phyloP scores from a whole-genome alignment of 257 asterid genomes.

The Fraxinus americana region DNA sequence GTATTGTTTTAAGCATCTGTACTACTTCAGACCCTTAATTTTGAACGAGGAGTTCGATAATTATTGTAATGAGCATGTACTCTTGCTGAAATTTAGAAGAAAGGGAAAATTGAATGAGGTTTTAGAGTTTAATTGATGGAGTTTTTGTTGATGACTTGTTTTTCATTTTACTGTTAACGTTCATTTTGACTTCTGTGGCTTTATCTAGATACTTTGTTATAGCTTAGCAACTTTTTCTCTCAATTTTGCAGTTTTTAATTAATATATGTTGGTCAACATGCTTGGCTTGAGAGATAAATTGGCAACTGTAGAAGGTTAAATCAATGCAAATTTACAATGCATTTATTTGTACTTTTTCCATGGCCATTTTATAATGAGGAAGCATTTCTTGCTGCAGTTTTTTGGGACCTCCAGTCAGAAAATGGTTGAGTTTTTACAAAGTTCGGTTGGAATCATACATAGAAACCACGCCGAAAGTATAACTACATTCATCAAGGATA shows the following conservation, averaged over 20 bases:
- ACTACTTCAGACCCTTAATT: not conserved
- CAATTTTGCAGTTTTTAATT: not conserved
- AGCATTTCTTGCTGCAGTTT: constrained; percentile 54
- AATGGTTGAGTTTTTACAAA: constrained; percentile 88
- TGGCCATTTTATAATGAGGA: constrained; percentile 3
- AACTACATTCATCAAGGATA: constrained; percentile 74
- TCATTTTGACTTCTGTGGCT: not conserved
- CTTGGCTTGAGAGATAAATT: constrained; percentile 13
- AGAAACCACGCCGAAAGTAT: constrained; percentile 93
- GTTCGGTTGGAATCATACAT: constrained; percentile 91
- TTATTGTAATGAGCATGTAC: not conserved
- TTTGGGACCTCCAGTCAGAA: constrained; percentile 65
- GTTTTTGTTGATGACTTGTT: constrained; percentile 12
- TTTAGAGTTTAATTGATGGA: constrained; percentile 21
- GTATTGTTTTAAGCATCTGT: not conserved
- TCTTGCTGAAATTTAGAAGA: constrained; percentile 13
- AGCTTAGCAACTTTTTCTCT: not conserved
- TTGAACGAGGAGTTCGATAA: not conserved
- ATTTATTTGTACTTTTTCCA: constrained; percentile 5
- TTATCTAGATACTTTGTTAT: not conserved
- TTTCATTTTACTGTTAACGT: not conserved
- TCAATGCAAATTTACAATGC: not conserved
- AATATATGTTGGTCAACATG: not conserved
- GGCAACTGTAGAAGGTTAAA: not conserved
- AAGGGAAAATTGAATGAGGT: not conserved